Base-by-base conservation (phyloP, 768 basidiomycete genomes). In the Amanita exitialis region DNA sequence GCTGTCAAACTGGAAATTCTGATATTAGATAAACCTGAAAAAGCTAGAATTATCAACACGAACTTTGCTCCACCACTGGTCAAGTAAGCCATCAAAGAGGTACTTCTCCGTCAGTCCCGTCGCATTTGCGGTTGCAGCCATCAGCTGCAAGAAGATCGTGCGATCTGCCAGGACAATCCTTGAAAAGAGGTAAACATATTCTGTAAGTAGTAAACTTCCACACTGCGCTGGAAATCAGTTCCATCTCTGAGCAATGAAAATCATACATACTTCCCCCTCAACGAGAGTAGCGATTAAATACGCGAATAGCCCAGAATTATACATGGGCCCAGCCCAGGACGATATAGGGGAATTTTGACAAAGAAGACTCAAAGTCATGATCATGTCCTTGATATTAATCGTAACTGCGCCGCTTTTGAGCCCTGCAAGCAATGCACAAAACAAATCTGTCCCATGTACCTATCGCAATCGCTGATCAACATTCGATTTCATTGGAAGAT, bases 51-150 rank as follows among this genome's bases (percentile, higher is more conserved):
- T 21, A 37, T 42, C n/a, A 43, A 5, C 16, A 38, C 28, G n/a
- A 68, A 86, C 90, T 63, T 84, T 84, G 36, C 78, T 78, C 79
- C 86, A 87, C 83, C 88, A 92, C 55, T 86, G 83, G 57, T 89
- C 81, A 47, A 94, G 64, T 21, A 94, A 62, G 2, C 69, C 64
- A 49, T 87, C 81, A 66, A 79, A 86, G 2, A 90, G 54, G 28
- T 77, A 66, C 18, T 66, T 62, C 61, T 90, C 82, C 0, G 72
- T 61, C 34, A 72, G 64, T 52, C 69, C 69, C 23, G 72, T 63
- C 2, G 71, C 59, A 37, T 70, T 63, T 3, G 84, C 79, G 3
- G 80, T 77, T 3, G 79, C 82, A 20, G 75, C 70, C 59, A 92
- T 78, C 20, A 94, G 73, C 54, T 83, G 79, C 25, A 81, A 58